Conservation (phyloP, 164 flowering plant genomes). For the Aristolochia contorta region DNA sequence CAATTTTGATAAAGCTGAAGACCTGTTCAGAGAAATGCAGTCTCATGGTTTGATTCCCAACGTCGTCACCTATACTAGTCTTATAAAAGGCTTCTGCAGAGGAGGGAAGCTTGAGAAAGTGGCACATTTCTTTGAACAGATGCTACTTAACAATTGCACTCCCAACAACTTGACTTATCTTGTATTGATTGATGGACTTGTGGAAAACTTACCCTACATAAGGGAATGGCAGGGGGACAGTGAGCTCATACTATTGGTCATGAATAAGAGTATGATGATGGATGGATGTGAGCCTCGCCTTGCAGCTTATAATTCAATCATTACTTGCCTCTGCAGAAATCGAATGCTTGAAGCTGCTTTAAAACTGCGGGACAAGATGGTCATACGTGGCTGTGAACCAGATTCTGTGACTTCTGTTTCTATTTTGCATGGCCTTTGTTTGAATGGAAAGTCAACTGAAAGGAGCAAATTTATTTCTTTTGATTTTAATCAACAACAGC, state of each 20-base stretch:
- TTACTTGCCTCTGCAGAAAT: conserved; percentile 54
- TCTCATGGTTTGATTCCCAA: conserved; percentile 47
- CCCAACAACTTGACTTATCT: conserved; percentile 64
- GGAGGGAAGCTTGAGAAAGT: conserved; percentile 52
- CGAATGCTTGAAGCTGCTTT: conserved; percentile 51
- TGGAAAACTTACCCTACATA: conserved; percentile 14
- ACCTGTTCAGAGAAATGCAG: conserved; percentile 43
- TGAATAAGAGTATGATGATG: conserved; percentile 37
- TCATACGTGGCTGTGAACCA: conserved; percentile 27
- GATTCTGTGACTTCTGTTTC: conserved; percentile 55
- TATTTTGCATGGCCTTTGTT: conserved; percentile 53
- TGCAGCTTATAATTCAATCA: conserved; percentile 51
- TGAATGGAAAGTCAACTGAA: conserved; percentile 49
- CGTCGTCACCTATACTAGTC: conserved; percentile 66
- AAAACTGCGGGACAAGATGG: conserved; percentile 37
- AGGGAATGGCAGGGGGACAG: conserved; percentile 19
- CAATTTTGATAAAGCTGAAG: conserved; percentile 37
- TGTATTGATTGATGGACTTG: conserved; percentile 48
- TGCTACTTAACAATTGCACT: conserved; percentile 51
- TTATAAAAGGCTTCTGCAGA: conserved; percentile 56
- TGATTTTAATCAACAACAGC: conserved; percentile 32
- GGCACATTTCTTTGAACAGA: conserved; percentile 46
- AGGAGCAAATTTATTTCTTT: conserved; percentile 40
- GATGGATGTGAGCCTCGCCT: conserved; percentile 41
- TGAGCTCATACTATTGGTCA: conserved; percentile 28